Base-by-base conservation (phyloP, 768 basidiomycete species). In the Lenzites betulinus region DNA sequence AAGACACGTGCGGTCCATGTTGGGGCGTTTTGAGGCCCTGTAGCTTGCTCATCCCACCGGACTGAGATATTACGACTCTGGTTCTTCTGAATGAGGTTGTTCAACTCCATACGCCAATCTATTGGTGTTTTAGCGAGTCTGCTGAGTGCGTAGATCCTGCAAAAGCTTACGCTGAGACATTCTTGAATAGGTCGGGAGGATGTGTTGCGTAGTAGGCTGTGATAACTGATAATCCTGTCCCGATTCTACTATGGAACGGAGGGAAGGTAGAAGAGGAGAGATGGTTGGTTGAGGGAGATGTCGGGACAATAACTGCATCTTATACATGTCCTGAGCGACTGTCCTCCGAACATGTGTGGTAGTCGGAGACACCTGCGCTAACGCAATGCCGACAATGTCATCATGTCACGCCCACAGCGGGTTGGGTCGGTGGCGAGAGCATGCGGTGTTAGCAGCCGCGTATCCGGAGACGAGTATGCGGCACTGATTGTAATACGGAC, bases 1-100 rank as follows among this genome's bases (percentile, higher is more conserved):
- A 65, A 71, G 8, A 71, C 75, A 4, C 55, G 60, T 4, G 60
- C 64, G 7, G 64, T 68, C 75, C 75, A 77, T 1, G 55, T 46
- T 0, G 59, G 49, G 1, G 64, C 42, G 52, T 77, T 55, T 39
- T 53, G 65, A 9, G 71, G 71, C 0, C 76, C 76, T 1, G 42
- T 39, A 1, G 39, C 43, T 12, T 7, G 35, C 9, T 67, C 51
- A 1, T 62, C 58, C 56, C 58, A 64, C 16, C 8, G 7, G 9
- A 67, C 33, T 4, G 39, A 12, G 6, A 64, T 54, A 11, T 5
- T 11, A 4, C 4, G 30, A 36, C 51, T n/a, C n/a, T n/a, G 62
- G 33, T 62, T 57, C 7, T 30, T 50, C 55, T 72, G 71, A 26
- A 66, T 44, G 15, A 59, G 61, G 55, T 72, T 73, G 53, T 73